Evolutionary conservation across 2,329 filamentous ascomycete genomes (phyloP).

Genomic region (Dactylellina sp.): DNA sequence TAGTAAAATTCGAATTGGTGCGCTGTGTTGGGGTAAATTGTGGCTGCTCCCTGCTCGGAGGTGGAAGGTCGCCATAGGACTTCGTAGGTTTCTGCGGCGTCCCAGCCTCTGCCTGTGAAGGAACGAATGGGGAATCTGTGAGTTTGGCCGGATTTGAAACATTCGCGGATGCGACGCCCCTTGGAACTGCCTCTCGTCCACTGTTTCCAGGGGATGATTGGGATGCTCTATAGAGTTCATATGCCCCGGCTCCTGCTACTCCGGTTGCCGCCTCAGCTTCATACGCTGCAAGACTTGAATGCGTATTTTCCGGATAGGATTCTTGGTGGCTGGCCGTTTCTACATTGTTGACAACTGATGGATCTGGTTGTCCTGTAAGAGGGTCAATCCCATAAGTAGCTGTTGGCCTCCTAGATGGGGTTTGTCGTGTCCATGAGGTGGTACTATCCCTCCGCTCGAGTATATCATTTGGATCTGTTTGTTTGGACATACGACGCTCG

Average conservation of each 20-base stretch:
- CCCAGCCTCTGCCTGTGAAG: conserved; percentile 17
- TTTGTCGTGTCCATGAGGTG: conserved; percentile 51
- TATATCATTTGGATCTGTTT: conserved; percentile 18
- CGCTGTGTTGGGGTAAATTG: conserved; percentile 53
- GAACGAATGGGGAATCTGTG: conserved; percentile 49
- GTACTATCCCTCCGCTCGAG: conserved; percentile 37
- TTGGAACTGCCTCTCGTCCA: conserved; percentile 74
- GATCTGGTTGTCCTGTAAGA: conserved; percentile 57
- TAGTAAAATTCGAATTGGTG: conserved; percentile 65
- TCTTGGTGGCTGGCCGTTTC: conserved; percentile 9
- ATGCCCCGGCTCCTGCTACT: conserved; percentile 50
- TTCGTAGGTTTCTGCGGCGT: conserved; percentile 31
- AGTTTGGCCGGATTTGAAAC: conserved; percentile 51
- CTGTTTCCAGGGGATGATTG: conserved; percentile 60
- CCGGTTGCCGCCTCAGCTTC: conserved; percentile 56
- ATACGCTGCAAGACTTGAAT: conserved; percentile 40
- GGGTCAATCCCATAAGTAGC: conserved; percentile 59
- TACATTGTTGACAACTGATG: conserved; percentile 23
- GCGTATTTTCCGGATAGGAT: conserved; percentile 11
- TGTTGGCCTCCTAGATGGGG: conserved; percentile 59
- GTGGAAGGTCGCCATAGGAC: conserved; percentile 40
- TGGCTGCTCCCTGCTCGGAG: conserved; percentile 32
- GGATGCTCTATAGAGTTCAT: conserved; percentile 43
- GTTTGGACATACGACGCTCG: conserved; percentile 58
- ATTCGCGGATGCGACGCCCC: conserved; percentile 63